Base-by-base conservation (phyloP, 176 grass and related monocot species). In the Bromus sterilis region DNA sequence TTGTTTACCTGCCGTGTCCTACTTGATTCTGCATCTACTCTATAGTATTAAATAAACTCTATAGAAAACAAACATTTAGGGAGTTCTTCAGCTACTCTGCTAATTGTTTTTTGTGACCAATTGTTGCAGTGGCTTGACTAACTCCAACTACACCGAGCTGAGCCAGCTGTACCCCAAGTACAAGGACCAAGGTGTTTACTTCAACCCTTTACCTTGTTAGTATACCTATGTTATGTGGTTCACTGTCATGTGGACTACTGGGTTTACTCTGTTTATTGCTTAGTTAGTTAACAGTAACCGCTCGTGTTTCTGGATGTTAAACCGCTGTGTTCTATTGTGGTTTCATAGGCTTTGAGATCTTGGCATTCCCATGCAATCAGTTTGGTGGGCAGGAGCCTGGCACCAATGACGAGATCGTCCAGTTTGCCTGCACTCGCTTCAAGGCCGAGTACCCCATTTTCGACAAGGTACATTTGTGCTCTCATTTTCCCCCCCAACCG, bases 391-490 rank as follows among this genome's bases (percentile, higher is more conserved):
- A 95, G 83, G 92, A 94, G 81, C 92, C 92, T 34, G 95, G 92
- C 74, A 91, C 51, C 71, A 98, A 95, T 26, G 88, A 88, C 53
- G 90, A 98, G 85, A 98, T 98, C 37, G 75, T 94, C 16, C 63
- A 98, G 84, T 94, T 92, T 89, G 92, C 89, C 9, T 95, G 95
- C 84, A 94, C 95, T 51, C 88, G 92, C 66, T 98, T 94, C 81
- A 98, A 98, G 84, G 92, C 95, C 5, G 92, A 95, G 84, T 98
- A 93, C 44, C 95, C 95, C 44, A 98, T 98, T 74, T 98, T 98
- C 36, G 88, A 93, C 86, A 98, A 98, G 92, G 95, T 98, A 92
- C 34, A 29, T 24, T 46, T 58, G 2, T 18, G 15, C 58, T 29
- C 0, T 30, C 30, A 6, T 56, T 63, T 55, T 70, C 5, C n/a